These are phyloP conservation scores for Neurospora hispaniola DNA, from an alignment of 495 filamentous ascomycete genomes.

Conservation along the genomic window DNA sequence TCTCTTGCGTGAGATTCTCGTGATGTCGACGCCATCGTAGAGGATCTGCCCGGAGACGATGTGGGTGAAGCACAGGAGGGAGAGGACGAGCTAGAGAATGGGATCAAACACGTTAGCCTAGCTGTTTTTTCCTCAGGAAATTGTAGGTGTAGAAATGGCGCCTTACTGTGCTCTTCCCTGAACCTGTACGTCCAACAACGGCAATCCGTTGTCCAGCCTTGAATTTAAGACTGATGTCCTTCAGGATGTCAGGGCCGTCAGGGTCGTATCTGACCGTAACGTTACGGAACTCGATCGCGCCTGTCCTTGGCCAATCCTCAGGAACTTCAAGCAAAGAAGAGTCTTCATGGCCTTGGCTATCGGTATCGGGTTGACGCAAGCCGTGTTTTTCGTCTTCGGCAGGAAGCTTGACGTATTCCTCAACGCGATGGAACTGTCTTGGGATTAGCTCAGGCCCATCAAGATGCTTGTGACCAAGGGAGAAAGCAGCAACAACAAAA, in stretches of 20 bases:
- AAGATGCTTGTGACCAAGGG: background rate
- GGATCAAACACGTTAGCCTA: conserved; percentile 9
- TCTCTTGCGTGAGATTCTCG: conserved; percentile 34
- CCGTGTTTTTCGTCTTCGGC: conserved; percentile 31
- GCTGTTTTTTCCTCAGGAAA: background rate
- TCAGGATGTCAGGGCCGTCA: conserved; percentile 39
- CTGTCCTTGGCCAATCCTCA: conserved; percentile 35
- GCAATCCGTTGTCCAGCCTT: conserved; percentile 43
- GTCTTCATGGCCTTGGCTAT: conserved; percentile 15
- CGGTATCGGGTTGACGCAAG: conserved; percentile 1
- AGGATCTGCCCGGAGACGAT: conserved; percentile 36
- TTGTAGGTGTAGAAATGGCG: background rate
- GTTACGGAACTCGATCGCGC: conserved; percentile 37
- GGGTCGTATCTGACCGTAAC: conserved; percentile 39
- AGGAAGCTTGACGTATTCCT: conserved; percentile 35
- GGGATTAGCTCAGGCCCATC: background rate
- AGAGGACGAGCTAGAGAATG: conserved; percentile 31
- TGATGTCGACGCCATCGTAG: conserved; percentile 45
- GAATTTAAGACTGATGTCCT: conserved; percentile 39
- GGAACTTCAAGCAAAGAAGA: conserved; percentile 15
- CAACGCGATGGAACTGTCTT: conserved; percentile 34
- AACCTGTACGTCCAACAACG: conserved; percentile 47
- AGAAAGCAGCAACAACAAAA: background rate
- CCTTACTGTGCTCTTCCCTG: conserved; percentile 47
- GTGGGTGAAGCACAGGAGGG: conserved; percentile 45